Evolutionary conservation across 352 stramenopile species (phyloP).

Genomic region (Globisporangium spinosum): DNA sequence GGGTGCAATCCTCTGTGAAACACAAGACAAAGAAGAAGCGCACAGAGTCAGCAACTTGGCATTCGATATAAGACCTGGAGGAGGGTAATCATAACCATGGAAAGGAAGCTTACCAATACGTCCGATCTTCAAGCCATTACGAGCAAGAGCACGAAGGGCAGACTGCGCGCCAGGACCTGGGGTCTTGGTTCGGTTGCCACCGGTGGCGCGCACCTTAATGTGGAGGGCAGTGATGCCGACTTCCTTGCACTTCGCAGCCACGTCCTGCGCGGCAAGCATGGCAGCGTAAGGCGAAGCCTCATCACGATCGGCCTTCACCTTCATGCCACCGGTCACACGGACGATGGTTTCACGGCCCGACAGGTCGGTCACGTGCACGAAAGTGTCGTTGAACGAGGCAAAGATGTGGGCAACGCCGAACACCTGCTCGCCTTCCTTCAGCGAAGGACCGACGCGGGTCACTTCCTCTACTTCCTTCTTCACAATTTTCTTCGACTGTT

Average conservation of each 20-base stretch:
- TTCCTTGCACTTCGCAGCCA: slow-evolving; percentile 96
- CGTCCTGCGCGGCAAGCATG: slow-evolving; percentile 99
- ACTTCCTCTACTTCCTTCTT: slow-evolving; percentile 92
- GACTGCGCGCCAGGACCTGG: slow-evolving; percentile 98
- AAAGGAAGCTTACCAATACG: slow-evolving; percentile 63
- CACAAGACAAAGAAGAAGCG: neutral
- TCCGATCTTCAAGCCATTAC: slow-evolving; percentile 99
- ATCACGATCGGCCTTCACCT: slow-evolving; percentile 99
- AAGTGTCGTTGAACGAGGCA: slow-evolving; percentile 99
- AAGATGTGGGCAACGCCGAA: slow-evolving; percentile 99
- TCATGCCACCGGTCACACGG: slow-evolving; percentile 99
- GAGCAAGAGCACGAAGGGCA: slow-evolving; percentile 97
- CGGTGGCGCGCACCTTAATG: slow-evolving; percentile 99
- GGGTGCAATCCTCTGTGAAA: slow-evolving; percentile 95
- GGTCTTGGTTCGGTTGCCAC: slow-evolving; percentile 98
- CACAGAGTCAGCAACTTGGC: neutral
- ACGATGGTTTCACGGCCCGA: slow-evolving; percentile 99
- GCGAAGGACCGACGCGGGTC: slow-evolving; percentile 90
- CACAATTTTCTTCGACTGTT: slow-evolving; percentile 80
- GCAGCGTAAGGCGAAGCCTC: slow-evolving; percentile 99
- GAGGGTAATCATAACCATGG: too few species aligned
- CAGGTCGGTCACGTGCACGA: slow-evolving; percentile 99
- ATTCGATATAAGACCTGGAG: neutral
- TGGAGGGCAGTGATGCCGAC: slow-evolving; percentile 99
- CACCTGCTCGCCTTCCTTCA: slow-evolving; percentile 97